Evolutionary conservation across 164 flowering plant genomes (phyloP).

Genomic region (Paratinospora sagittata): DNA sequence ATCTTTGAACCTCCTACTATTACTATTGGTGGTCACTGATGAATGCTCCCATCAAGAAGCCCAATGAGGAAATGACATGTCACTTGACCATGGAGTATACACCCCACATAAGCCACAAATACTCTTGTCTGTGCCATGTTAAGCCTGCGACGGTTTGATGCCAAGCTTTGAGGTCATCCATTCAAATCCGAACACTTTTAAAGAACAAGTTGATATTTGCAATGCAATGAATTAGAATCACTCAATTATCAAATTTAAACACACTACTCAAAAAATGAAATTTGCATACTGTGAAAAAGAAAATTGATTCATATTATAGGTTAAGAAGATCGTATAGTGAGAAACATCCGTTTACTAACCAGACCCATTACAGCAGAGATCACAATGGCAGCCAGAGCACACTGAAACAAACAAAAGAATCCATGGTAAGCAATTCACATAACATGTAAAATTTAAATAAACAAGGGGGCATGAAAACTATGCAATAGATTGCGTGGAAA

Average conservation of each 20-base stretch:
- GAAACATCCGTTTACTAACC: conserved; percentile 40
- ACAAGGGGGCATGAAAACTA: background rate
- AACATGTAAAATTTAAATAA: too few relatives aligned
- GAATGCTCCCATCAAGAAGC: background rate
- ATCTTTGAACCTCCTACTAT: background rate
- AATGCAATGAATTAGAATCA: background rate
- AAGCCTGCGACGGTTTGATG: background rate
- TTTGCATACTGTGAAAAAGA: background rate
- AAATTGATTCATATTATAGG: background rate
- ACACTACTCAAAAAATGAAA: background rate
- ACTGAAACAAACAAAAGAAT: conserved; percentile 42
- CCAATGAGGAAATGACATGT: background rate
- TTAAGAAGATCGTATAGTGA: background rate
- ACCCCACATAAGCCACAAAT: background rate
- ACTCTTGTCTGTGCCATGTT: background rate
- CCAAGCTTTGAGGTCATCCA: too few relatives aligned
- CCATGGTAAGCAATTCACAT: background rate
- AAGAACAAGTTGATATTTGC: background rate
- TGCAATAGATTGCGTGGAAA: background rate
- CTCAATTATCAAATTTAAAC: background rate
- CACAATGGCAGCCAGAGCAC: conserved; percentile 95
- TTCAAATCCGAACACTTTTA: too few relatives aligned
- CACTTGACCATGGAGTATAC: background rate
- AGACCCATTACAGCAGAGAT: conserved; percentile 89
- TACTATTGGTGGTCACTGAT: background rate